phyloP scores from a whole-genome alignment of 768 basidiomycete genomes.

The Porphyrellus cyaneotinctus region DNA sequence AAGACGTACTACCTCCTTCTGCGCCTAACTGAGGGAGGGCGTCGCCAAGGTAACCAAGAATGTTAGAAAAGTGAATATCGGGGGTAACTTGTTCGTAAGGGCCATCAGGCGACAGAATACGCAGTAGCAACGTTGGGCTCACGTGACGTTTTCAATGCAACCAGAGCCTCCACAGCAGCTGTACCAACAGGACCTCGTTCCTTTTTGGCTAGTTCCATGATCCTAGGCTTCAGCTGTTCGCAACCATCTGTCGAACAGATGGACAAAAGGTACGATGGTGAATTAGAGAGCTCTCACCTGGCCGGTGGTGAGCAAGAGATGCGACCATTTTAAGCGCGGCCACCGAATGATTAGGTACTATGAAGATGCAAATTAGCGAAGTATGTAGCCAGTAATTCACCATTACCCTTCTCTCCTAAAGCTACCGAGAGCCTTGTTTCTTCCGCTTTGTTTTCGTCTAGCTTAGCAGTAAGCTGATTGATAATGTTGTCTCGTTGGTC shows the following conservation, averaged over 20 bases:
- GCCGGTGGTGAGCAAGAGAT: not conserved
- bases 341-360: not conserved
- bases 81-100: not conserved
- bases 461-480: too few relatives aligned
- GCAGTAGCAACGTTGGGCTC: not conserved
- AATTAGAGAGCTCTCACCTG: not conserved
- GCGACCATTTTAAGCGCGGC: not conserved
- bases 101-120: not conserved
- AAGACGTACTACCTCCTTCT: not conserved
- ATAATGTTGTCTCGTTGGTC: too few relatives aligned
- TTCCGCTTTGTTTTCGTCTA: too few relatives aligned
- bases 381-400: too few relatives aligned
- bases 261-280: not conserved
- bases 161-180: not conserved
- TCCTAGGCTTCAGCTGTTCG: not conserved
- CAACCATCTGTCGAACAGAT: not conserved
- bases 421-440: too few relatives aligned
- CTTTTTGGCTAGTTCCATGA: not conserved
- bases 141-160: not conserved
- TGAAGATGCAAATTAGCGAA: not conserved
- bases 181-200: not conserved
- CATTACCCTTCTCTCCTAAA: not conserved
- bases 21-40: not conserved
- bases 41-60: not conserved
- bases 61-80: not conserved